Conservation (phyloP, 345 rosid species). For the Kernera saxatilis region DNA sequence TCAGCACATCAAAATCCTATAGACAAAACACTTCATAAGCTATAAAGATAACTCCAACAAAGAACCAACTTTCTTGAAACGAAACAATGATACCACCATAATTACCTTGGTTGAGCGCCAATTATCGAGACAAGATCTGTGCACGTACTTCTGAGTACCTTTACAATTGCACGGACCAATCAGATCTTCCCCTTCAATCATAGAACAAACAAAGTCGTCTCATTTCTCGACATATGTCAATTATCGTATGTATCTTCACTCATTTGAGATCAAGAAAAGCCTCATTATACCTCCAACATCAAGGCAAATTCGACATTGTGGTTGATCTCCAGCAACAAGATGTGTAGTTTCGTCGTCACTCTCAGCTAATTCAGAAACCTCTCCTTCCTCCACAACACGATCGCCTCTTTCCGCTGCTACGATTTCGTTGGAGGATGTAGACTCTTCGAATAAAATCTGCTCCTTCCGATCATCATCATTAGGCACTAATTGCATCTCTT, state of each 20-base stretch:
- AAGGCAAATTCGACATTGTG: conserved; percentile 94
- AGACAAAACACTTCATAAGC: neutral
- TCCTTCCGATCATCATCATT: conserved; percentile 64
- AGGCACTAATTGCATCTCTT: conserved; percentile 78
- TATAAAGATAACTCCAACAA: neutral
- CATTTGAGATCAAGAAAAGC: neutral
- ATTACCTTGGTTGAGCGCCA: conserved; percentile 99
- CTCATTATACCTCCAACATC: conserved; percentile 69
- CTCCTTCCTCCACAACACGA: conserved; percentile 31
- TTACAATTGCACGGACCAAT: conserved; percentile 97
- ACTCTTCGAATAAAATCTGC: conserved; percentile 56
- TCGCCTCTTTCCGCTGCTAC: conserved; percentile 44
- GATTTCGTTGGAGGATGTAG: conserved; percentile 61
- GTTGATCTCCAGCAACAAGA: conserved; percentile 70
- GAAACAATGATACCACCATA: neutral
- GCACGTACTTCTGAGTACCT: conserved; percentile 97
- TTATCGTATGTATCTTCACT: neutral
- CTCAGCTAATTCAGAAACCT: conserved; percentile 47
- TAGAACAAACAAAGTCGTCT: conserved; percentile 8
- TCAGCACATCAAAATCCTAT: conserved; percentile 2
- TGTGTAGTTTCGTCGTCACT: conserved; percentile 54
- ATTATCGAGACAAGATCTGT: conserved; percentile 93
- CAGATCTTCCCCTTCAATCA: conserved; percentile 75
- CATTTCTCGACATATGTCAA: neutral
- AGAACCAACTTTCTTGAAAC: neutral